Conservation (phyloP, 148 eudicot species). For the Spergularia marina region DNA sequence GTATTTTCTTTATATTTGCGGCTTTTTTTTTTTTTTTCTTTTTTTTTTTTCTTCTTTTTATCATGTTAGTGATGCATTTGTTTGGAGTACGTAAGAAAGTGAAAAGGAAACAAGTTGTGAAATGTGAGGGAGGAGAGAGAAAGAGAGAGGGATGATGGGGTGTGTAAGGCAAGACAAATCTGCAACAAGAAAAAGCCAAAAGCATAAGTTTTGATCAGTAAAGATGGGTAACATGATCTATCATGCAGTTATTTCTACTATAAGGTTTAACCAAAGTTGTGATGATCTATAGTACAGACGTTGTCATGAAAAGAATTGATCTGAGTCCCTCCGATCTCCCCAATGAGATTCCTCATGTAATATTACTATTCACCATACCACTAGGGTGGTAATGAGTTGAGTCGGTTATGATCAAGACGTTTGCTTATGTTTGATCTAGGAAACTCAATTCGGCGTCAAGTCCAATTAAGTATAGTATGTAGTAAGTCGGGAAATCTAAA, state of each 20-base stretch:
- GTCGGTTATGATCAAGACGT: too few species aligned
- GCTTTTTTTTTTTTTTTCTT: background rate
- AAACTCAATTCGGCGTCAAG: too few species aligned
- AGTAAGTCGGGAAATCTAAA: too few species aligned
- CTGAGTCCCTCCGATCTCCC: background rate
- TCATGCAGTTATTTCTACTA: background rate
- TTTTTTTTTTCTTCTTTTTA: constrained; percentile 7
- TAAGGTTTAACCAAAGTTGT: background rate
- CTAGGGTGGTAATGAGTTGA: too few species aligned
- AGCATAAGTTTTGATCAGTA: constrained; percentile 14
- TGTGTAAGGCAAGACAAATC: constrained; percentile 30
- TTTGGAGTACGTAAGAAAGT: constrained; percentile 19
- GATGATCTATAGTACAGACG: background rate
- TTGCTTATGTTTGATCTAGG: too few species aligned
- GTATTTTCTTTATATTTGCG: constrained; percentile 15
- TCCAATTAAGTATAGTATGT: too few species aligned
- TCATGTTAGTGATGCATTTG: constrained; percentile 4
- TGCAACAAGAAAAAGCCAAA: constrained; percentile 14
- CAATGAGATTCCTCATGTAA: too few species aligned
- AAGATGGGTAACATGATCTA: constrained; percentile 22
- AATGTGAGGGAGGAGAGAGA: constrained; percentile 13
- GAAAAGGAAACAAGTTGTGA: constrained; percentile 13
- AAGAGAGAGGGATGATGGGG: constrained; percentile 3
- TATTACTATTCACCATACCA: too few species aligned
- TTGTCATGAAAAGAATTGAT: background rate